A percentile compares a stretch with the other conserved stretches of the same genome.
Conservation (phyloP, 2,329 filamentous ascomycete genomes). For the Nigrospora osmanthi region DNA sequence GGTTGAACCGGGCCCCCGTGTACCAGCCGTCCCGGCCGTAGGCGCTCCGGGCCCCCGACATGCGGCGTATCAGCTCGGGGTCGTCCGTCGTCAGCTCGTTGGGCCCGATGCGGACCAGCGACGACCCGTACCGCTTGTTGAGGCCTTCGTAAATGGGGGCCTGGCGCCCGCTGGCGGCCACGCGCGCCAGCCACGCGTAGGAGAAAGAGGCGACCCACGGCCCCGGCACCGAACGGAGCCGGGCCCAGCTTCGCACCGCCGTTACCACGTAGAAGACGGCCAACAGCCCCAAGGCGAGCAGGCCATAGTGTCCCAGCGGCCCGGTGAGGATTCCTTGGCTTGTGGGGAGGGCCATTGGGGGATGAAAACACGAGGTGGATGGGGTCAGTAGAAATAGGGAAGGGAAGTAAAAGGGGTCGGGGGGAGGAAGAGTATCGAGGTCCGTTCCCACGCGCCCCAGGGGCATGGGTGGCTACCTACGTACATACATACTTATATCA, state of each 20-base stretch:
- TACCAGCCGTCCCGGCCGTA: constrained; percentile 12
- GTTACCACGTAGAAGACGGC: constrained; percentile 3
- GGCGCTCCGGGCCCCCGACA: constrained; percentile 8
- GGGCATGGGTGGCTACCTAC: no score
- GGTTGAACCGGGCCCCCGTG: constrained; percentile 7
- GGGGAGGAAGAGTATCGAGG: no score
- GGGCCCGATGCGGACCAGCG: constrained; percentile 12
- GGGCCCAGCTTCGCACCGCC: constrained; percentile 9
- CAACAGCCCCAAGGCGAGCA: background rate
- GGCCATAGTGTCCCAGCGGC: no score
- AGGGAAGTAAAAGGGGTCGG: no score
- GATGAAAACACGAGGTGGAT: no score
- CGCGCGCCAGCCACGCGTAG: constrained; percentile 8
- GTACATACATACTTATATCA: no score
- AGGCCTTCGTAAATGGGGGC: background rate
- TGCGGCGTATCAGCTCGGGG: constrained; percentile 10
- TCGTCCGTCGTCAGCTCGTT: constrained; percentile 13
- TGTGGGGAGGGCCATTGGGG: no score
- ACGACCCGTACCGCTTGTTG: constrained; percentile 7
- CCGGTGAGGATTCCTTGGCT: no score
- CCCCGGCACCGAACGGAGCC: constrained; percentile 10
- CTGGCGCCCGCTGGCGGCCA: constrained; percentile 3
- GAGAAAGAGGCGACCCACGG: constrained; percentile 10
- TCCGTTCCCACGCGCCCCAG: no score
- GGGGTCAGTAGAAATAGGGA: no score